Evolutionary conservation across 139 green algal species (phyloP).

Genomic region (Tetratostichococcus sp.): DNA sequence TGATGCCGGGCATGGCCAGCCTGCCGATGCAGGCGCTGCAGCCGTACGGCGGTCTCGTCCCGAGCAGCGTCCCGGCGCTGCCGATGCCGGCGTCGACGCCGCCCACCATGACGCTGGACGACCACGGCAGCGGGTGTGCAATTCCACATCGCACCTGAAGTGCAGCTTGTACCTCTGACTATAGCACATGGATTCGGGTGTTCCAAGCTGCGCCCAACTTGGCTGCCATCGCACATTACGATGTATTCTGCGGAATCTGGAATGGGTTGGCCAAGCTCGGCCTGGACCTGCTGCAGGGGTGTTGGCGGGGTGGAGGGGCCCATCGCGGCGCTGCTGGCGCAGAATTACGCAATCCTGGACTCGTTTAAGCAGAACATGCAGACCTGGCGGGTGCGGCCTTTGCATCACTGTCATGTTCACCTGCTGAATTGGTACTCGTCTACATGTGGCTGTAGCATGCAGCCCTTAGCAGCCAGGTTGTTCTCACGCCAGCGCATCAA

Average conservation of each 20-base stretch:
- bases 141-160: neutral
- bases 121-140: neutral
- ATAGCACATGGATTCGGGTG: too few species aligned
- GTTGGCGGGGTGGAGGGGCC: conserved; percentile 11
- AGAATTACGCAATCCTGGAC: conserved; percentile 61
- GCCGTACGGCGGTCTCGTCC: neutral
- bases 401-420: neutral
- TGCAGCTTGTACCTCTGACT: too few species aligned
- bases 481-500: too few species aligned
- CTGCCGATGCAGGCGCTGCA: neutral
- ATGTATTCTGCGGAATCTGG: too few species aligned
- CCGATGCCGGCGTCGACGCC: neutral
- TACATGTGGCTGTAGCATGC: too few species aligned
- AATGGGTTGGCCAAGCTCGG: too few species aligned
- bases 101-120: neutral
- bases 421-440: too few species aligned
- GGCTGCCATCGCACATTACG: too few species aligned
- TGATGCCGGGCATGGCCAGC: neutral
- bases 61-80: neutral
- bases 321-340: conserved; percentile 41
- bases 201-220: too few species aligned
- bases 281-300: neutral
- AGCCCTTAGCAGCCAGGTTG: too few species aligned
- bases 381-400: neutral
- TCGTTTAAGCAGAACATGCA: conserved; percentile 57